phyloP scores from a whole-genome alignment of 2,329 filamentous ascomycete species.

The Hypoxylon sp. region DNA sequence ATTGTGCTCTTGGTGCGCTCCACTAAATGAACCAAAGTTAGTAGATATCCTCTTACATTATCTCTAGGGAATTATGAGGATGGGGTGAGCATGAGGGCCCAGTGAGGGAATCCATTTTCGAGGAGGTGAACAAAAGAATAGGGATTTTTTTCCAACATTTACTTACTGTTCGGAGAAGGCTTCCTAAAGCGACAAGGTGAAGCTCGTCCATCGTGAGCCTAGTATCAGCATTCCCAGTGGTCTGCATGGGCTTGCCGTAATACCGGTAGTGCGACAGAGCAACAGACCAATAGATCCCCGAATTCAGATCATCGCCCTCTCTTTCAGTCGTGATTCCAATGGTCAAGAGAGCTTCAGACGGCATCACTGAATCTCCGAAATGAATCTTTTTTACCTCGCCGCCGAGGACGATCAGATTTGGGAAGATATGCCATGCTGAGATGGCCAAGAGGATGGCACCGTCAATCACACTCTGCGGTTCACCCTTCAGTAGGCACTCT shows the following conservation, averaged over 20 bases:
- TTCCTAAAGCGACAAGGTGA: neutral
- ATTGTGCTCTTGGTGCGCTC: neutral
- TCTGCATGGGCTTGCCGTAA: slow-evolving; percentile 1
- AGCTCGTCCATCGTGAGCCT: slow-evolving; percentile 3
- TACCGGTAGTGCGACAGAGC: neutral
- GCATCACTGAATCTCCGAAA: neutral
- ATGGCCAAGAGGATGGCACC: slow-evolving; percentile 4
- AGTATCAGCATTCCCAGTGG: neutral
- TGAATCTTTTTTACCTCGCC: neutral
- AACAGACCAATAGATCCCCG: neutral
- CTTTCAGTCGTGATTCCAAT: neutral
- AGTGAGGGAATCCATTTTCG: neutral
- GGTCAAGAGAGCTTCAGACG: neutral
- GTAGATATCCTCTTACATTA: neutral
- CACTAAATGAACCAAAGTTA: neutral
- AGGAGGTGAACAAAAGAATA: neutral
- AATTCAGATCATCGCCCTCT: neutral
- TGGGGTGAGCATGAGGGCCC: neutral
- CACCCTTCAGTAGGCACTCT: slow-evolving; percentile 10
- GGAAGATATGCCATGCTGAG: slow-evolving; percentile 15
- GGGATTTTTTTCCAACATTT: neutral
- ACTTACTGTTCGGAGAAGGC: slow-evolving; percentile 1
- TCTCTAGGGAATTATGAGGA: neutral
- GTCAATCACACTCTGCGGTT: neutral
- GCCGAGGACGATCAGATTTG: slow-evolving; percentile 9